Evolutionary conservation across 176 grass and related monocot species (phyloP).

Genomic region (Canna indica): DNA sequence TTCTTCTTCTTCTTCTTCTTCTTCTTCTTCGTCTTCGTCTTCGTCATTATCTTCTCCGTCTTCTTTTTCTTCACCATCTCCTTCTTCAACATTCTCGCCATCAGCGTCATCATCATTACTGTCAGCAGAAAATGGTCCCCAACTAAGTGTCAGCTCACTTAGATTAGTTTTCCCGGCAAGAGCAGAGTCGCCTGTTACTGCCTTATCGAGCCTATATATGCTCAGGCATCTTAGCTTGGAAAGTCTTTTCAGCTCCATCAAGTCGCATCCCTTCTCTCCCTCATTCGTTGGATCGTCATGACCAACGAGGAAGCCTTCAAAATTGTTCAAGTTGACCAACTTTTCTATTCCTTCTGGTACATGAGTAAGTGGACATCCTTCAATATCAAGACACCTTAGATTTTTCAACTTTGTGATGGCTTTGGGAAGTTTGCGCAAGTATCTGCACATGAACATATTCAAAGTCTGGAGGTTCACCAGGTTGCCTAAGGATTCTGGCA

Average conservation of each 20-base stretch:
- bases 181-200: constrained; percentile 36
- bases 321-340: neutral
- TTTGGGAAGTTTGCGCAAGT: constrained; percentile 10
- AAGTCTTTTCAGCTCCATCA: constrained; percentile 45
- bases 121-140: constrained; percentile 19
- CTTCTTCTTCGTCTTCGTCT: constrained; percentile 1
- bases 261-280: constrained; percentile 50
- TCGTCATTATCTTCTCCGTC: constrained; percentile 17
- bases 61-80: constrained; percentile 26
- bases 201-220: constrained; percentile 54
- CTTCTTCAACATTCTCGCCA: constrained; percentile 15
- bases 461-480: constrained; percentile 29
- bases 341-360: constrained; percentile 22
- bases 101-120: constrained; percentile 23
- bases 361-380: neutral
- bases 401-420: constrained; percentile 15
- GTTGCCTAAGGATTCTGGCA: constrained; percentile 17
- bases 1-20: constrained; percentile 18
- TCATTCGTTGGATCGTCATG: constrained; percentile 15
- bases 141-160: constrained; percentile 48
- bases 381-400: constrained; percentile 18
- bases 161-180: constrained; percentile 56
- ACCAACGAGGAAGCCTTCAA: constrained; percentile 21
- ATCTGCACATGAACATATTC: neutral
- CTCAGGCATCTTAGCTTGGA: constrained; percentile 60